These are phyloP conservation scores for Penicillium nordicum DNA, from an alignment of 2,329 filamentous ascomycete species.

Conservation along the genomic window DNA sequence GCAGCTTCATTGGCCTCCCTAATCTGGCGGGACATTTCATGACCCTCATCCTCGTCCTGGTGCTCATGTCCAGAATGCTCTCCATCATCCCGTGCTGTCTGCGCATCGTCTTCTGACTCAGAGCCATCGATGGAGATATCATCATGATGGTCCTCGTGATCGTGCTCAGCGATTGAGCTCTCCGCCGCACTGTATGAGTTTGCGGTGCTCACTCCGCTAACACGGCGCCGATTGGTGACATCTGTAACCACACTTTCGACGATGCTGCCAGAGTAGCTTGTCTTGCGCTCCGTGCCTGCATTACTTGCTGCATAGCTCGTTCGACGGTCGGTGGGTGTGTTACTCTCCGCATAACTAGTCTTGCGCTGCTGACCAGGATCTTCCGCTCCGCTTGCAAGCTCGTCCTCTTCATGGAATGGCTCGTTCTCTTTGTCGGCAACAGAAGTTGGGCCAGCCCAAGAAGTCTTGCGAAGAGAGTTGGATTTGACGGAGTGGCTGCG, in stretches of 20 bases:
- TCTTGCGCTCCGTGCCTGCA: conserved; percentile 11
- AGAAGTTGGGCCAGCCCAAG: conserved; percentile 59
- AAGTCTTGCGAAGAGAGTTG: conserved; percentile 62
- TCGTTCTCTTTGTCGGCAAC: conserved; percentile 60
- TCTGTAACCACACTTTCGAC: conserved; percentile 41
- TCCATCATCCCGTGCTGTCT: conserved; percentile 19
- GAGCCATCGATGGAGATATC: conserved; percentile 19
- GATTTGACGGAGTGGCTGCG: conserved; percentile 75
- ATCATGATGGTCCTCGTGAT: conserved; percentile 17
- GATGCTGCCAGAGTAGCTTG: conserved; percentile 39
- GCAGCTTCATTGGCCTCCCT: conserved; percentile 15
- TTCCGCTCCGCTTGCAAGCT: conserved; percentile 44
- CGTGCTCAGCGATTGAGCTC: conserved; percentile 16
- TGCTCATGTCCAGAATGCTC: conserved; percentile 9
- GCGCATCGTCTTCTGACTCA: conserved; percentile 20
- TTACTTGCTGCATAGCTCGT: conserved; percentile 29
- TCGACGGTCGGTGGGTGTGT: conserved; percentile 9
- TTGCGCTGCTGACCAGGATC: conserved; percentile 49
- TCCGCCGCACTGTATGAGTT: conserved; percentile 29
- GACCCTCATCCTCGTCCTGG: conserved; percentile 14
- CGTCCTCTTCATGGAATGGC: conserved; percentile 61
- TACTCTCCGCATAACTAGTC: conserved; percentile 42
- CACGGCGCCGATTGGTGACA: conserved; percentile 38
- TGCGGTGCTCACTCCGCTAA: conserved; percentile 42
- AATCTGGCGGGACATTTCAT: conserved; percentile 14